A percentile compares a stretch with the other conserved stretches of the same genome.
Conservation (phyloP, 352 stramenopile species). For the Globisporangium mamillatum region DNA sequence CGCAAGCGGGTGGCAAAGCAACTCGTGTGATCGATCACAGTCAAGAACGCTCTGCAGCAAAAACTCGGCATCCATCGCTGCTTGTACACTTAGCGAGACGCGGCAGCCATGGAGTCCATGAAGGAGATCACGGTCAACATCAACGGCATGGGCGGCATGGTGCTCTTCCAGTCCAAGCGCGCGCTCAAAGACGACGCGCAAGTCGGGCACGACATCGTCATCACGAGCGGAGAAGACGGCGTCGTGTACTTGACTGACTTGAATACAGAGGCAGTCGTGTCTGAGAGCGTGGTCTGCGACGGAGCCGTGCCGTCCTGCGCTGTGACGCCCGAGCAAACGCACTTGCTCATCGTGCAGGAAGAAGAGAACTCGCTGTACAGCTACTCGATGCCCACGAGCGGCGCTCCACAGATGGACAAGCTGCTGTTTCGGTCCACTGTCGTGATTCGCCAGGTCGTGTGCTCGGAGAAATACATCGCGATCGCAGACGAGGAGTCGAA, state of each 20-base stretch:
- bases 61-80: neutral
- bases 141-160: constrained; percentile 65
- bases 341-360: constrained; percentile 63
- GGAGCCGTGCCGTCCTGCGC: constrained; percentile 65
- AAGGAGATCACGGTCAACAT: constrained; percentile 77
- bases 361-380: constrained; percentile 71
- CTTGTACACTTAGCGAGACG: neutral
- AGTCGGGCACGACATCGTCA: constrained; percentile 50
- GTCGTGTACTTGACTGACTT: constrained; percentile 78
- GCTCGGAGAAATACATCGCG: constrained; percentile 56
- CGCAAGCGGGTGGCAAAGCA: constrained; percentile 1
- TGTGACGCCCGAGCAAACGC: constrained; percentile 63
- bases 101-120: constrained; percentile 58
- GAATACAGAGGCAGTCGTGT: constrained; percentile 40
- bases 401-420: constrained; percentile 38
- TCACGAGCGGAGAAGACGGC: constrained; percentile 78
- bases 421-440: constrained; percentile 72
- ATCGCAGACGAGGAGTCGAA: constrained; percentile 73
- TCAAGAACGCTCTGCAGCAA: neutral
- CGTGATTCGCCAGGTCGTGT: constrained; percentile 67
- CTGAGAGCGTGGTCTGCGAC: constrained; percentile 51
- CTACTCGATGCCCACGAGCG: constrained; percentile 58
- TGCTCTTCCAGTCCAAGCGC: constrained; percentile 34
- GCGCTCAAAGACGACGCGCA: constrained; percentile 30
- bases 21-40: neutral